These are phyloP conservation scores for Suillus spraguei DNA, from an alignment of 768 basidiomycete genomes.

Conservation along the genomic window DNA sequence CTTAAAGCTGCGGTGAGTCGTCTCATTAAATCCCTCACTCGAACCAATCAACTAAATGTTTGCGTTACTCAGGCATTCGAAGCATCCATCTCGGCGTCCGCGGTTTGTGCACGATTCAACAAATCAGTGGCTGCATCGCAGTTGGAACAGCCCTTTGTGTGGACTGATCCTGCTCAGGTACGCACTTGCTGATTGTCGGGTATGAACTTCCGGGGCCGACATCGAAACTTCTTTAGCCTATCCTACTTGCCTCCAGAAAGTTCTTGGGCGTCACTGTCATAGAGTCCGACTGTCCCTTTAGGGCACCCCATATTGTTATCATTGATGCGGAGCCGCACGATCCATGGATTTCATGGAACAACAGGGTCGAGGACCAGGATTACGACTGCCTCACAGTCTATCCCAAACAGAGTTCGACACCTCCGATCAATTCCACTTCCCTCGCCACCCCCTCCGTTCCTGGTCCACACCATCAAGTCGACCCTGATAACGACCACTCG, in stretches of 20 bases:
- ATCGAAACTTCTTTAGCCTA: slow-evolving; percentile 28
- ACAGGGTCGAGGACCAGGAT: slow-evolving; percentile 22
- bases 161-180: slow-evolving; percentile 58
- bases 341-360: slow-evolving; percentile 40
- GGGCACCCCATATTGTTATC: slow-evolving; percentile 49
- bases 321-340: slow-evolving; percentile 41
- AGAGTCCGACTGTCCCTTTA: slow-evolving; percentile 46
- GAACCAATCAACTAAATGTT: neutral
- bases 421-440: neutral
- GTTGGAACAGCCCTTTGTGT: slow-evolving; percentile 44
- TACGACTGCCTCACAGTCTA: slow-evolving; percentile 5
- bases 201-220: neutral
- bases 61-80: slow-evolving; percentile 38
- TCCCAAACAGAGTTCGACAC: neutral
- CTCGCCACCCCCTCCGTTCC: neutral
- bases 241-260: slow-evolving; percentile 29
- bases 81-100: slow-evolving; percentile 39
- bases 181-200: slow-evolving; percentile 14
- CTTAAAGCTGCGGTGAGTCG: slow-evolving; percentile 43
- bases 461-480: neutral
- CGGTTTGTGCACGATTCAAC: slow-evolving; percentile 44
- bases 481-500: slow-evolving; percentile 7
- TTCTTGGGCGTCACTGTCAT: slow-evolving; percentile 40
- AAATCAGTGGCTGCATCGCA: slow-evolving; percentile 28
- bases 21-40: slow-evolving; percentile 11